A percentile compares a stretch with the other conserved stretches of the same genome.
Evolutionary conservation across 495 filamentous ascomycete species (phyloP).

Genomic region (Friedmanniomyces endolithicus): DNA sequence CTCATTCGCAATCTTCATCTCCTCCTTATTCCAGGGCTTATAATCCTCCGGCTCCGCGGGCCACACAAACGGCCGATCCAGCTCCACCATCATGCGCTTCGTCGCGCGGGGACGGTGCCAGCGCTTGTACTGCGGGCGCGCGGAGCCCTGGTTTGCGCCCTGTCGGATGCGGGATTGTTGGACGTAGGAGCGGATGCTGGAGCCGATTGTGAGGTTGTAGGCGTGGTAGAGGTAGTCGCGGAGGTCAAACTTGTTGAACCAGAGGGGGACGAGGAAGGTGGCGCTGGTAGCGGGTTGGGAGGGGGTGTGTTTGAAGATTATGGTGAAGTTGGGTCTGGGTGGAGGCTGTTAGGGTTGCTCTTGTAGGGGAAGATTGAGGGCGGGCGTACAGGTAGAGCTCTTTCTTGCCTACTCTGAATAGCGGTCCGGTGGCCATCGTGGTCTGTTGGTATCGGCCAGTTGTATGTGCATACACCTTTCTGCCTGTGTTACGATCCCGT

Average conservation of each 20-base stretch:
- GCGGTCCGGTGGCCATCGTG: slow-evolving; percentile 2
- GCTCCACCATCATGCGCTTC: slow-evolving; percentile 87
- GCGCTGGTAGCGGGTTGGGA: slow-evolving; percentile 64
- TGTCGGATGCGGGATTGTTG: slow-evolving; percentile 50
- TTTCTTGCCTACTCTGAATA: slow-evolving; percentile 27
- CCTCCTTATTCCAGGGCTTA: slow-evolving; percentile 44
- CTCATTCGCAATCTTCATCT: slow-evolving; percentile 34
- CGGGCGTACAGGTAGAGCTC: slow-evolving; percentile 28
- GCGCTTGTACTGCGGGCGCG: slow-evolving; percentile 25
- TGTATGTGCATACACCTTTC: background rate
- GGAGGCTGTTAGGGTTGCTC: background rate
- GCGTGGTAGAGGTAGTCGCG: slow-evolving; percentile 73
- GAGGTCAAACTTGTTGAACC: slow-evolving; percentile 82
- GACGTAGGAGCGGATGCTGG: slow-evolving; percentile 66
- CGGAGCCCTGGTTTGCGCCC: slow-evolving; percentile 24
- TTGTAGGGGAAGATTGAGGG: background rate
- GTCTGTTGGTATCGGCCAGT: background rate
- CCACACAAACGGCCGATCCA: slow-evolving; percentile 74
- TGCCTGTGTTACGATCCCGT: background rate
- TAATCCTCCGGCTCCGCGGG: slow-evolving; percentile 51
- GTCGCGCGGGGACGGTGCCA: slow-evolving; percentile 47
- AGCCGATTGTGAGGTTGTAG: slow-evolving; percentile 51
- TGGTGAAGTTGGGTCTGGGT: slow-evolving; percentile 61
- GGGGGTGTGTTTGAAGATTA: slow-evolving; percentile 61
- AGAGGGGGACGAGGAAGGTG: slow-evolving; percentile 72